Percentiles rank a stretch among this genome's conserved stretches.
These are phyloP conservation scores for Nicotiana attenuata DNA, from an alignment of 257 asterid genomes.

Conservation along the genomic window DNA sequence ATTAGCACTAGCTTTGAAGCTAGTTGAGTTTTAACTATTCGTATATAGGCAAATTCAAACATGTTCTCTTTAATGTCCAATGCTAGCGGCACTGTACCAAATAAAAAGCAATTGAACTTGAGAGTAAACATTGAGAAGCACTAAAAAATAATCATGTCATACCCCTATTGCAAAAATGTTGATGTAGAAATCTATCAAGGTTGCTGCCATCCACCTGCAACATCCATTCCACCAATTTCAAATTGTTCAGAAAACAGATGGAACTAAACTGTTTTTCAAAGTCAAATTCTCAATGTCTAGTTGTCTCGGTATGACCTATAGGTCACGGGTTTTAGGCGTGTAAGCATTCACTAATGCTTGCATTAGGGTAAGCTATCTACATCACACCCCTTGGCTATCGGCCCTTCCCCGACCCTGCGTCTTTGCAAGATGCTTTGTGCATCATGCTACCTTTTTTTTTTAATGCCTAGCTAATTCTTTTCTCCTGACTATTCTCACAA, in stretches of 20 bases:
- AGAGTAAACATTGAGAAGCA: not conserved
- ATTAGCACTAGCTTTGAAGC: too few relatives aligned
- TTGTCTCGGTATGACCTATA: too few relatives aligned
- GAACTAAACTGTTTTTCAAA: not conserved
- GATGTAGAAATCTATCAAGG: slow-evolving; percentile 67
- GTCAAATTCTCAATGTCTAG: not conserved
- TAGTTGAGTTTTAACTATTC: too few relatives aligned
- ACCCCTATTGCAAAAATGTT: slow-evolving; percentile 53
- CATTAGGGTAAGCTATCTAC: too few relatives aligned
- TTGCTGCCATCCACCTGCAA: slow-evolving; percentile 82
- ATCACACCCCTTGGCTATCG: too few relatives aligned
- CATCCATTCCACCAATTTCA: not conserved
- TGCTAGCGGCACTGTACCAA: not conserved
- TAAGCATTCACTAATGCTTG: too few relatives aligned
- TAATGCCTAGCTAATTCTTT: not conserved
- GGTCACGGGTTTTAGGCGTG: too few relatives aligned
- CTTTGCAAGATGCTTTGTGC: too few relatives aligned
- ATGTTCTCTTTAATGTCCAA: not conserved
- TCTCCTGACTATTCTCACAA: not conserved
- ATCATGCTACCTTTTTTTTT: too few relatives aligned
- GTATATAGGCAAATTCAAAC: not conserved
- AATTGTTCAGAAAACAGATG: not conserved
- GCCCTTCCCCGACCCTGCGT: too few relatives aligned
- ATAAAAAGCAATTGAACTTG: not conserved
- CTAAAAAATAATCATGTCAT: slow-evolving; percentile 17